Conservation (phyloP, 1,284 basidiomycete genomes). For the Leucoagaricus sp. region DNA sequence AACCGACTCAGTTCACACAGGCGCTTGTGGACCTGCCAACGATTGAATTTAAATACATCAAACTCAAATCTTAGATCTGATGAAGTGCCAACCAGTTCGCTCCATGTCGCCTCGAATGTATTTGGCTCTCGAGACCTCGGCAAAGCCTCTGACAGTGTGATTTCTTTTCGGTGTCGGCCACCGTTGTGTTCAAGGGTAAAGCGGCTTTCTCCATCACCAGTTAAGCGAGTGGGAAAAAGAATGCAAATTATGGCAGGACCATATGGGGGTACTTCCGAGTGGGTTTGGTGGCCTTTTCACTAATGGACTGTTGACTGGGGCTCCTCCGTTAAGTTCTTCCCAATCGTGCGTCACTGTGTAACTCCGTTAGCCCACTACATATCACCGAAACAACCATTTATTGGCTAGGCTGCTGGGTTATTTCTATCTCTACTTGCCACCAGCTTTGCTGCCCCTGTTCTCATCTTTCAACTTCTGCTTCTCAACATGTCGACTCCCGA, state of each 20-base stretch:
- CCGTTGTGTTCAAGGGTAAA: background rate
- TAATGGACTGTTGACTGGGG: background rate
- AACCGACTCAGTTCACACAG: background rate
- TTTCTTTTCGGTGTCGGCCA: background rate
- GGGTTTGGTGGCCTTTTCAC: conserved; percentile 4
- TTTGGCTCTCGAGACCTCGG: background rate
- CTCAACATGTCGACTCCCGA: conserved; percentile 57
- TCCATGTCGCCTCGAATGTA: background rate
- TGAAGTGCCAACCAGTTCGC: background rate
- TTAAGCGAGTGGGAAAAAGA: conserved; percentile 15
- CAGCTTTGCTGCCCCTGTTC: conserved; percentile 11
- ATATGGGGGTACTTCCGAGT: conserved; percentile 10
- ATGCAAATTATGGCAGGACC: conserved; percentile 5
- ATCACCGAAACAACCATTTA: conserved; percentile 14
- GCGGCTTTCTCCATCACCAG: conserved; percentile 5
- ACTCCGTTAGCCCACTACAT: conserved; percentile 12
- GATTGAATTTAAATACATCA: background rate
- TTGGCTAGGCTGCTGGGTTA: conserved; percentile 12
- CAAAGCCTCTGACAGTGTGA: background rate
- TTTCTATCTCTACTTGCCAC: conserved; percentile 25
- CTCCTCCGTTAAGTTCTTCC: background rate
- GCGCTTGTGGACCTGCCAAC: background rate
- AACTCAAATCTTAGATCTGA: conserved; percentile 3
- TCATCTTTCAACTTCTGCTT: conserved; percentile 29
- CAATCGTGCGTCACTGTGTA: conserved; percentile 1